Evolutionary conservation across 192 early-diverging fungal species (phyloP).

Genomic region (Gryganskiella cystojenkinii): DNA sequence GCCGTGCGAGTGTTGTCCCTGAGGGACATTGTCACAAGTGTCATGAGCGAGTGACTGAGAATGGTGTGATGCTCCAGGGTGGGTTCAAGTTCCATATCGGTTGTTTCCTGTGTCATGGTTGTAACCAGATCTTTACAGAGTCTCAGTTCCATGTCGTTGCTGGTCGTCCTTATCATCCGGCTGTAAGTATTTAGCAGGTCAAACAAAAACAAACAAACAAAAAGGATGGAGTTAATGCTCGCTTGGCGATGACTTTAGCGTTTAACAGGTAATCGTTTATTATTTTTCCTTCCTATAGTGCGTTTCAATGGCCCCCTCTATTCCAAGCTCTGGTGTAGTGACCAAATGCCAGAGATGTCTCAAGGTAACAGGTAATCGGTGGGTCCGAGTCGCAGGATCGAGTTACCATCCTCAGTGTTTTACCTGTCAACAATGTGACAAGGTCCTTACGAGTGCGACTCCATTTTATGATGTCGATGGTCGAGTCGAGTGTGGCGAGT

Average conservation of each 20-base stretch:
- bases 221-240: no score
- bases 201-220: no score
- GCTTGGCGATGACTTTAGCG: no score
- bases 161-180: constrained; percentile 55
- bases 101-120: constrained; percentile 57
- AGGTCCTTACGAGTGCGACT: constrained; percentile 39
- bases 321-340: constrained; percentile 15
- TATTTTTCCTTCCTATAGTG: constrained; percentile 14
- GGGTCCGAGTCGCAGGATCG: constrained; percentile 42
- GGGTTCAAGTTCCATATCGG: constrained; percentile 54
- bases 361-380: constrained; percentile 46
- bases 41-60: constrained; percentile 47
- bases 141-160: constrained; percentile 53
- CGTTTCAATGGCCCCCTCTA: constrained; percentile 27
- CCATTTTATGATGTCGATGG: constrained; percentile 57
- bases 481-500: constrained; percentile 56
- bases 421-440: constrained; percentile 45
- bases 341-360: constrained; percentile 52
- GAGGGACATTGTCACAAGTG: constrained; percentile 54
- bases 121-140: constrained; percentile 57
- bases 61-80: constrained; percentile 52
- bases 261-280: not conserved
- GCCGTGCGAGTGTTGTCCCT: constrained; percentile 15
- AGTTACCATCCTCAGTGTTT: constrained; percentile 57
- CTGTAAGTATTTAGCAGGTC: constrained; percentile 40